Conservation (phyloP, 345 rosid species). For the Cochlearia excelsa region DNA sequence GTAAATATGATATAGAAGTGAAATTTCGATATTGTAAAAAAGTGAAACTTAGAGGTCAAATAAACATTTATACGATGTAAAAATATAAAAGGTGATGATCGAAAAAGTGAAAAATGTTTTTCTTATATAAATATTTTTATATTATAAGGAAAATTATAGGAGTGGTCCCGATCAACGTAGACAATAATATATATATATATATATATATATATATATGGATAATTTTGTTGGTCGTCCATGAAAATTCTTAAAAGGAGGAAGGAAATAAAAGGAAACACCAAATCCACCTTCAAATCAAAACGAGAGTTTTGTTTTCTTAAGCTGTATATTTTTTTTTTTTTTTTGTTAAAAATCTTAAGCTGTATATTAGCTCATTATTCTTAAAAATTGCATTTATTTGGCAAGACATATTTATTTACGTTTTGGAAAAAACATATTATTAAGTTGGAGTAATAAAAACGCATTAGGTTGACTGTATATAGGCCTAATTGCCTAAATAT, state of each 20-base stretch:
- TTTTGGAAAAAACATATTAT: neutral
- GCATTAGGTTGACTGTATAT: neutral
- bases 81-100: neutral
- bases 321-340: neutral
- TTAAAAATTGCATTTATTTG: too few relatives aligned
- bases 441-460: neutral
- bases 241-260: slow-evolving; percentile 21
- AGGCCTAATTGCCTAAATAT: too few relatives aligned
- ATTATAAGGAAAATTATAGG: neutral
- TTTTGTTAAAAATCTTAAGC: neutral
- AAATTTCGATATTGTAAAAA: too few relatives aligned
- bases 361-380: too few relatives aligned
- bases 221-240: slow-evolving; percentile 21
- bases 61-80: neutral
- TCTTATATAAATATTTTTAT: neutral
- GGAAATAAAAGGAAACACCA: slow-evolving; percentile 4
- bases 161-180: slow-evolving; percentile 25
- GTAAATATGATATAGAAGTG: slow-evolving; percentile 1
- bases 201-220: slow-evolving; percentile 22
- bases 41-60: too few relatives aligned
- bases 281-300: slow-evolving; percentile 1
- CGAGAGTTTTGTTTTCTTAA: neutral
- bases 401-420: too few relatives aligned
- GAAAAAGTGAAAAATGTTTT: neutral
- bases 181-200: slow-evolving; percentile 4